phyloP scores from a whole-genome alignment of 306 rosid species.

The Mimosa bimucronata region DNA sequence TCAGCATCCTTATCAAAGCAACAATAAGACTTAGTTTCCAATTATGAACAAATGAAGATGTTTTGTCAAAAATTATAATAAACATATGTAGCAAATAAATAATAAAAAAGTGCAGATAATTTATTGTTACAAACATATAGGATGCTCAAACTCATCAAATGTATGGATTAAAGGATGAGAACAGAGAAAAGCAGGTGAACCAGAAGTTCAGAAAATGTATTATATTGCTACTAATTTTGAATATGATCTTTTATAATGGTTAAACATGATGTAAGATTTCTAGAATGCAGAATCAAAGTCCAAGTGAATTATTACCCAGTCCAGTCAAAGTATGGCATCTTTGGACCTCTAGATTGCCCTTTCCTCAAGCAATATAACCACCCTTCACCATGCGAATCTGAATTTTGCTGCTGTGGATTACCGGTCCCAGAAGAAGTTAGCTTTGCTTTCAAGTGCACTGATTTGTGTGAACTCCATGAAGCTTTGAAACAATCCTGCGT shows the following conservation, averaged over 20 bases:
- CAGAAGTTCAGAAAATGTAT: slow-evolving; percentile 14
- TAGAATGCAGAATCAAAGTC: slow-evolving; percentile 3
- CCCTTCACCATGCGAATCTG: slow-evolving; percentile 54
- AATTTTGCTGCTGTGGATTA: slow-evolving; percentile 49
- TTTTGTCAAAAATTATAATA: neutral
- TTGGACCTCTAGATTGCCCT: slow-evolving; percentile 84
- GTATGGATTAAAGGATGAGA: neutral
- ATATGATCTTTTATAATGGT: slow-evolving; percentile 5
- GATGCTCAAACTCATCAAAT: slow-evolving; percentile 1
- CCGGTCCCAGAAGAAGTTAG: slow-evolving; percentile 47
- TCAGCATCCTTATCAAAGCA: slow-evolving; percentile 60
- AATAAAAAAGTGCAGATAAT: neutral
- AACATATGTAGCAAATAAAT: neutral
- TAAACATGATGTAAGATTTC: slow-evolving; percentile 17
- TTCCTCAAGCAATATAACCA: slow-evolving; percentile 84
- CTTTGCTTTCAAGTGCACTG: slow-evolving; percentile 80
- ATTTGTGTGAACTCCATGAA: slow-evolving; percentile 90
- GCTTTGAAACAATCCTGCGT: slow-evolving; percentile 96
- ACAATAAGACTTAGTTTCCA: slow-evolving; percentile 28
- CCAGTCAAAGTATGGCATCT: slow-evolving; percentile 90
- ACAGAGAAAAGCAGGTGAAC: neutral
- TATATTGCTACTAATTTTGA: slow-evolving; percentile 12
- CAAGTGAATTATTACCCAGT: slow-evolving; percentile 69
- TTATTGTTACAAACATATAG: neutral
- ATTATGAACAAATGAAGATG: slow-evolving; percentile 6